A percentile compares a stretch with the other conserved stretches of the same genome.
Evolutionary conservation across 1,284 basidiomycete genomes (phyloP).

Genomic region (Tilletiaria anomala): DNA sequence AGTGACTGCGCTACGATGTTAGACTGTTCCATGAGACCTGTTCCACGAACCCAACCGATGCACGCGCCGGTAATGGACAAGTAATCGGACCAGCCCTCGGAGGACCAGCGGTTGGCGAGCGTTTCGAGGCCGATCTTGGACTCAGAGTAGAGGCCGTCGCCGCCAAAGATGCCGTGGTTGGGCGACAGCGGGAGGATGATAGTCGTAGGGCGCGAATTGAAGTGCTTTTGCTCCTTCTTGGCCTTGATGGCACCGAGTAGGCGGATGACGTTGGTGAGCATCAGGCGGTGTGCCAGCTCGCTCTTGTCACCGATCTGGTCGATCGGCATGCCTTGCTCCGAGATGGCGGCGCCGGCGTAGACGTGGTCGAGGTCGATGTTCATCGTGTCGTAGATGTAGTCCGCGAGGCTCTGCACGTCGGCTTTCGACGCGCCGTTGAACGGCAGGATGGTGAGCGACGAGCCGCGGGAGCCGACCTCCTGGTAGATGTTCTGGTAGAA

Average conservation of each 20-base stretch:
- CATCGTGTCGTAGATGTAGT: conserved; percentile 91
- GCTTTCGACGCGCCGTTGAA: conserved; percentile 98
- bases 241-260: conserved; percentile 90
- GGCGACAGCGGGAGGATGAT: conserved; percentile 93
- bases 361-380: conserved; percentile 95
- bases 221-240: conserved; percentile 90
- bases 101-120: conserved; percentile 96
- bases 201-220: conserved; percentile 93
- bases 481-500: conserved; percentile 99
- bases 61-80: conserved; percentile 93
- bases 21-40: conserved; percentile 91
- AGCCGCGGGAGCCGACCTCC: conserved; percentile 80
- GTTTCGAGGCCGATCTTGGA: conserved; percentile 97
- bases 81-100: conserved; percentile 86
- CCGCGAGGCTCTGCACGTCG: conserved; percentile 79
- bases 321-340: conserved; percentile 95
- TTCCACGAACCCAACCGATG: conserved; percentile 73
- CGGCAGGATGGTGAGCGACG: conserved; percentile 87
- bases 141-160: conserved; percentile 94
- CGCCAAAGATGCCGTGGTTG: conserved; percentile 93
- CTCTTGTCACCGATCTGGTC: conserved; percentile 93
- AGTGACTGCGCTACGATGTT: conserved; percentile 89
- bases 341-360: conserved; percentile 91
- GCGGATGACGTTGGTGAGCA: conserved; percentile 66
- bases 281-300: conserved; percentile 87